Percentiles rank a stretch among this genome's conserved stretches.
These are phyloP conservation scores for Gamsiella multidivaricata DNA, from an alignment of 192 early-diverging fungal genomes.

Conservation along the genomic window DNA sequence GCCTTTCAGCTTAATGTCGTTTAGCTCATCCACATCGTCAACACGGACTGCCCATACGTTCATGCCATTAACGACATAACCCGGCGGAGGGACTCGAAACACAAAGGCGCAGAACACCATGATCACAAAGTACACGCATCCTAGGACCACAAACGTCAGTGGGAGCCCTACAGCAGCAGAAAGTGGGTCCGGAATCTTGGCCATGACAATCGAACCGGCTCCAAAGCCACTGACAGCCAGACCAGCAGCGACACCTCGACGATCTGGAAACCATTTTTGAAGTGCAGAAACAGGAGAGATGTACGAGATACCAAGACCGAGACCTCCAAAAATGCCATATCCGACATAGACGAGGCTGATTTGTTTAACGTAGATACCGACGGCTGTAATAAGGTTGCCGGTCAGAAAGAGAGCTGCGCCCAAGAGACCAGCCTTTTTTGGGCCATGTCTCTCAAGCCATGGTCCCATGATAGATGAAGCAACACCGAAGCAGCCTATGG, in stretches of 20 bases:
- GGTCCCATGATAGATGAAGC: slow-evolving; percentile 67
- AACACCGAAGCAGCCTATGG: slow-evolving; percentile 64
- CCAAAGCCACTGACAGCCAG: slow-evolving; percentile 83
- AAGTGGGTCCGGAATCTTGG: slow-evolving; percentile 71
- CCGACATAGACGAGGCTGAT: slow-evolving; percentile 72
- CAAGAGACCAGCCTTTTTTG: slow-evolving; percentile 59
- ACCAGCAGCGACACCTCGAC: slow-evolving; percentile 67
- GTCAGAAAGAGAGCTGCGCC: slow-evolving; percentile 61
- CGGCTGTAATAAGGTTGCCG: slow-evolving; percentile 66
- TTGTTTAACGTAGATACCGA: slow-evolving; percentile 63
- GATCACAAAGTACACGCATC: slow-evolving; percentile 68
- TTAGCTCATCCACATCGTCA: slow-evolving; percentile 21
- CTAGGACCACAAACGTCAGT: slow-evolving; percentile 73
- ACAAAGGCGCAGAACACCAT: slow-evolving; percentile 68
- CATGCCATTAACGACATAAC: slow-evolving; percentile 73
- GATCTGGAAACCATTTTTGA: slow-evolving; percentile 73
- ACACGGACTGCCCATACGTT: slow-evolving; percentile 57
- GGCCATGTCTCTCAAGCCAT: slow-evolving; percentile 70
- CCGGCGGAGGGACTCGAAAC: slow-evolving; percentile 70
- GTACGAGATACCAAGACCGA: slow-evolving; percentile 71
- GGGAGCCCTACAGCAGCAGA: slow-evolving; percentile 66
- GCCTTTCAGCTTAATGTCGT: background rate
- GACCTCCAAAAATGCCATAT: slow-evolving; percentile 71
- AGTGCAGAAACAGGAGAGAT: slow-evolving; percentile 71
- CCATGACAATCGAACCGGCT: slow-evolving; percentile 76